Evolutionary conservation across 352 stramenopile genomes (phyloP).

Genomic region (Pythium coloratum): DNA sequence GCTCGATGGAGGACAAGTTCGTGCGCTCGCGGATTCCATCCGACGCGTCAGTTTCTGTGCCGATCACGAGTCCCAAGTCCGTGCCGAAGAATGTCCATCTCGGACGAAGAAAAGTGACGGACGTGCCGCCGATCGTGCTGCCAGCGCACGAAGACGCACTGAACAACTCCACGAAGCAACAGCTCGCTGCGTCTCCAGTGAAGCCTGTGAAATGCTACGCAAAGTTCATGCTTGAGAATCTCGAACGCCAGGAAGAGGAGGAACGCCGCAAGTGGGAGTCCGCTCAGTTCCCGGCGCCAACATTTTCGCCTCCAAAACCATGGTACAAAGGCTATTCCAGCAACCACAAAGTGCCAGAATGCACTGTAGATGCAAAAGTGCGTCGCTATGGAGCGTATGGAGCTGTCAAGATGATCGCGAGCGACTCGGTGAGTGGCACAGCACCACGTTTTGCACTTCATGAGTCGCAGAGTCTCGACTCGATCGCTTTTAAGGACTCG

Average conservation of each 20-base stretch:
- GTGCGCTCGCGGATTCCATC: constrained; percentile 22
- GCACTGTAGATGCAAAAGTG: constrained; percentile 50
- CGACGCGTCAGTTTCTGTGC: constrained; percentile 1
- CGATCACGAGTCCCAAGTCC: constrained; percentile 17
- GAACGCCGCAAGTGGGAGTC: constrained; percentile 16
- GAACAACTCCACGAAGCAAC: background rate
- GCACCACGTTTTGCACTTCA: constrained; percentile 31
- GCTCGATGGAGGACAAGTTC: constrained; percentile 49
- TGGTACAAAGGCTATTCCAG: constrained; percentile 57
- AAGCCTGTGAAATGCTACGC: constrained; percentile 35
- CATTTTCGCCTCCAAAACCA: constrained; percentile 35
- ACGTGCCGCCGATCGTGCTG: constrained; percentile 14
- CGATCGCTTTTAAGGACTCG: constrained; percentile 29
- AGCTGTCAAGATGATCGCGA: constrained; percentile 40
- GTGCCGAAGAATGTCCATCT: constrained; percentile 25
- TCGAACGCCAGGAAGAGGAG: constrained; percentile 18
- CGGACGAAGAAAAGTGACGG: constrained; percentile 7
- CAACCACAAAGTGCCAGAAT: constrained; percentile 28
- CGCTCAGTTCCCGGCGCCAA: constrained; percentile 18
- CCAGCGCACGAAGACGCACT: constrained; percentile 5
- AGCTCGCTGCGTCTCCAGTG: constrained; percentile 18
- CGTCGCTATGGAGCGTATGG: constrained; percentile 54
- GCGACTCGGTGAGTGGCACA: constrained; percentile 27
- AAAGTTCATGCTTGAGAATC: constrained; percentile 33
- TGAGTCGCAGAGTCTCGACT: constrained; percentile 40